Evolutionary conservation across 2,329 filamentous ascomycete species (phyloP).

Genomic region (Colletotrichum chlorophyti): DNA sequence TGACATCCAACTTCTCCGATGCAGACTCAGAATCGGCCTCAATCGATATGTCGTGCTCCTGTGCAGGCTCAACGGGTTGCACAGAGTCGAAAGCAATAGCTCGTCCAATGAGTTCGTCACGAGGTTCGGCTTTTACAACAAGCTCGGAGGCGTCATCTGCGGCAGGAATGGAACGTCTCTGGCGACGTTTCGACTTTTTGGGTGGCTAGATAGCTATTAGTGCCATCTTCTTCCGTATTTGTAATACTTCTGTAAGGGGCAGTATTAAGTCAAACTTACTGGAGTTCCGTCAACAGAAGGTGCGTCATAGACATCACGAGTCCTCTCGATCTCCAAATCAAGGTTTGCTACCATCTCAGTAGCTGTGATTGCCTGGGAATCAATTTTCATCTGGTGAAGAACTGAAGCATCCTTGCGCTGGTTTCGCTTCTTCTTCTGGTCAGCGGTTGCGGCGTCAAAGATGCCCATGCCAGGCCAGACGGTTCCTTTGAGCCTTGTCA

Average conservation of each 20-base stretch:
- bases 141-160: neutral
- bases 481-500: slow-evolving; percentile 66
- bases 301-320: slow-evolving; percentile 66
- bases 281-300: slow-evolving; percentile 59
- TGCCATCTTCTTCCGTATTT: too few relatives aligned
- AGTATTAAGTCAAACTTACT: slow-evolving; percentile 43
- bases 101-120: neutral
- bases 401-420: slow-evolving; percentile 79
- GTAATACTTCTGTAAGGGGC: neutral
- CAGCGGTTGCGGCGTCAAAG: slow-evolving; percentile 79
- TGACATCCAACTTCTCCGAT: slow-evolving; percentile 9
- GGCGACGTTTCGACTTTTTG: slow-evolving; percentile 15
- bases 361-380: slow-evolving; percentile 68
- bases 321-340: slow-evolving; percentile 55
- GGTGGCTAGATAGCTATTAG: too few relatives aligned
- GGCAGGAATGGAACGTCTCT: slow-evolving; percentile 1
- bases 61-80: neutral
- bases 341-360: slow-evolving; percentile 69
- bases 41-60: neutral
- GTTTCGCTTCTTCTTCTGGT: slow-evolving; percentile 77
- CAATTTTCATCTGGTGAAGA: slow-evolving; percentile 69
- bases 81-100: neutral
- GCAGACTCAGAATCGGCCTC: neutral
- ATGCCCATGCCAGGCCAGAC: slow-evolving; percentile 80
- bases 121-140: slow-evolving; percentile 12